Conservation (phyloP, 306 rosid species). For the Lupinus albus region DNA sequence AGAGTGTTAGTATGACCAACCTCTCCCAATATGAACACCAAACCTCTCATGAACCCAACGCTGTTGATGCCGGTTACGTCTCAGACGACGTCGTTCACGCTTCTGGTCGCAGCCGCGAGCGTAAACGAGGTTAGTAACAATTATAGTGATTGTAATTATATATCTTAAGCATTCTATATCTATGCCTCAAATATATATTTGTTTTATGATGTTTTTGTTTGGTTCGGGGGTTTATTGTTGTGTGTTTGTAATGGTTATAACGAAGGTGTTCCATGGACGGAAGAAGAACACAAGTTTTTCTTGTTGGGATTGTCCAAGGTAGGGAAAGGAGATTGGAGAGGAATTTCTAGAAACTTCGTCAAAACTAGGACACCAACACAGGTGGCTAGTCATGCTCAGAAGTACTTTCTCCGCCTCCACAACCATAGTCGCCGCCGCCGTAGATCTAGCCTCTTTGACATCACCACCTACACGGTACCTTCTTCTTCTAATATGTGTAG, state of each 20-base stretch:
- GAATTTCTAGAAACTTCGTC: constrained; percentile 88
- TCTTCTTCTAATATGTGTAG: too few relatives aligned
- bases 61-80: constrained; percentile 80
- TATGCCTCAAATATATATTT: too few relatives aligned
- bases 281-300: constrained; percentile 80
- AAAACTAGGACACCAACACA: constrained; percentile 92
- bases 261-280: constrained; percentile 89
- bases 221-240: background rate
- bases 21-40: constrained; percentile 71
- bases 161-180: too few relatives aligned
- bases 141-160: too few relatives aligned
- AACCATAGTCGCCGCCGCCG: constrained; percentile 80
- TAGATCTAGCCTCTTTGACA: constrained; percentile 92
- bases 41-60: constrained; percentile 56
- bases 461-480: constrained; percentile 77
- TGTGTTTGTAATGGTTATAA: constrained; percentile 15
- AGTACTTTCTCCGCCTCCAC: constrained; percentile 82
- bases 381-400: constrained; percentile 96
- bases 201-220: background rate
- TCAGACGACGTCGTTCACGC: constrained; percentile 91
- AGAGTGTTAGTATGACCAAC: constrained; percentile 87
- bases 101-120: constrained; percentile 70
- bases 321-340: constrained; percentile 97
- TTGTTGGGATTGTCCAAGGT: constrained; percentile 77
- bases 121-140: constrained; percentile 66